These are phyloP conservation scores for Leishmania turanica DNA, from an alignment of 208 protist genomes.

Conservation along the genomic window DNA sequence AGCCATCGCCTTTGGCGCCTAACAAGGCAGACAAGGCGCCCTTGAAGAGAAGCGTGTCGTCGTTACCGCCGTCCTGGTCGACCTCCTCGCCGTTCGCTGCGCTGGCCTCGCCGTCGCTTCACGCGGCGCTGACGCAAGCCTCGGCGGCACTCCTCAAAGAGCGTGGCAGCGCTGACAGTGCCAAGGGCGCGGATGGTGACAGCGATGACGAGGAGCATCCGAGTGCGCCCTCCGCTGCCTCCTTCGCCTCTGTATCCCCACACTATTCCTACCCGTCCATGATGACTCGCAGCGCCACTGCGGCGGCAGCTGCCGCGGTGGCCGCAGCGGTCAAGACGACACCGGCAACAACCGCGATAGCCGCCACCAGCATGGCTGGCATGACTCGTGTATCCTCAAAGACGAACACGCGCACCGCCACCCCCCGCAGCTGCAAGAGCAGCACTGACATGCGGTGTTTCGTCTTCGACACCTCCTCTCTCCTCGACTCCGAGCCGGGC, in stretches of 20 bases:
- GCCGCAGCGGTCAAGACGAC: background rate
- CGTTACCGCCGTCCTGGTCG: slow-evolving; percentile 28
- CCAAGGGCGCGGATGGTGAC: background rate
- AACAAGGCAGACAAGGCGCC: background rate
- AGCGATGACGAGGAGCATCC: background rate
- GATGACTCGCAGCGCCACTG: slow-evolving; percentile 8
- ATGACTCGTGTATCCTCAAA: background rate
- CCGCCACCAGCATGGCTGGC: background rate
- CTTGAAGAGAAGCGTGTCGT: background rate
- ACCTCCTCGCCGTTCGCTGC: slow-evolving; percentile 22
- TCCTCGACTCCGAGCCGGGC: slow-evolving; percentile 51
- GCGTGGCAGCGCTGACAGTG: background rate
- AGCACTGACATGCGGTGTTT: slow-evolving; percentile 22
- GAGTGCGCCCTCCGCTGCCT: background rate
- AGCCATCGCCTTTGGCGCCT: background rate
- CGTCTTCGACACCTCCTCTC: slow-evolving; percentile 80
- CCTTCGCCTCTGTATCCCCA: background rate
- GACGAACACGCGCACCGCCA: background rate
- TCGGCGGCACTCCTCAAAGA: background rate
- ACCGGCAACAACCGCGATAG: background rate
- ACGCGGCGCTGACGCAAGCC: slow-evolving; percentile 5
- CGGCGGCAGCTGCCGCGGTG: background rate
- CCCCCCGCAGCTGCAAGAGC: background rate
- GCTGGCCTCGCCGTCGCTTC: slow-evolving; percentile 19
- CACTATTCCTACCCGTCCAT: background rate